Conservation (phyloP, 495 filamentous ascomycete species). For the Xylaria venustula region DNA sequence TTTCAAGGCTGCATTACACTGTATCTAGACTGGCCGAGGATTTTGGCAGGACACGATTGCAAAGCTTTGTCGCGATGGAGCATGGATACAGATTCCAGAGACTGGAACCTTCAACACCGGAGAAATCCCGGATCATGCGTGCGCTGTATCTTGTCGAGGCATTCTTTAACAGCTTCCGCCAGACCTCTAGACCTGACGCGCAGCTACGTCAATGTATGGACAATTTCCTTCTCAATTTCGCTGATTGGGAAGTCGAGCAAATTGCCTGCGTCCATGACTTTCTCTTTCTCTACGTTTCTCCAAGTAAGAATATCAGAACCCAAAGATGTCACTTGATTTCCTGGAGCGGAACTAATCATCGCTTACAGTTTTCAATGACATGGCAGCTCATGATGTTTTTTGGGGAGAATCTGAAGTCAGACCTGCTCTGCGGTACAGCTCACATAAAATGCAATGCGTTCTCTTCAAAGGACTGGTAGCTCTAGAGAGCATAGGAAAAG, state of each 20-base stretch:
- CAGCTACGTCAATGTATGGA: not conserved
- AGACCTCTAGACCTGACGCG: not conserved
- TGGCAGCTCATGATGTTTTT: not conserved
- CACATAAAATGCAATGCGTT: not conserved
- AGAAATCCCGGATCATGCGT: conserved; percentile 4
- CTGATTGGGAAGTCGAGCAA: not conserved
- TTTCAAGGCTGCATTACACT: not conserved
- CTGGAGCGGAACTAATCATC: not conserved
- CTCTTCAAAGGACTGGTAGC: conserved; percentile 1
- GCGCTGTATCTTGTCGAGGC: not conserved
- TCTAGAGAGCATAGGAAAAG: not conserved
- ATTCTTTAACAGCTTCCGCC: conserved; percentile 1
- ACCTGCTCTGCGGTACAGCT: not conserved
- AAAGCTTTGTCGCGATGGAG: not conserved
- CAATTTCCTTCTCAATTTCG: conserved; percentile 2
- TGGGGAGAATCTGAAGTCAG: not conserved
- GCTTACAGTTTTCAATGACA: conserved; percentile 1
- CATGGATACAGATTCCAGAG: not conserved
- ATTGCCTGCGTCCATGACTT: conserved; percentile 1
- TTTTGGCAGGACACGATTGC: not conserved
- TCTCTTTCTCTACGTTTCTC: not conserved
- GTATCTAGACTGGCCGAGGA: not conserved
- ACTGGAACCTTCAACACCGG: not conserved
- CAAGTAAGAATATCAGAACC: not conserved
- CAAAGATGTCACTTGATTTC: not conserved